Evolutionary conservation across 208 protist species (phyloP).

Genomic region (Acanthamoeba castellanii): DNA sequence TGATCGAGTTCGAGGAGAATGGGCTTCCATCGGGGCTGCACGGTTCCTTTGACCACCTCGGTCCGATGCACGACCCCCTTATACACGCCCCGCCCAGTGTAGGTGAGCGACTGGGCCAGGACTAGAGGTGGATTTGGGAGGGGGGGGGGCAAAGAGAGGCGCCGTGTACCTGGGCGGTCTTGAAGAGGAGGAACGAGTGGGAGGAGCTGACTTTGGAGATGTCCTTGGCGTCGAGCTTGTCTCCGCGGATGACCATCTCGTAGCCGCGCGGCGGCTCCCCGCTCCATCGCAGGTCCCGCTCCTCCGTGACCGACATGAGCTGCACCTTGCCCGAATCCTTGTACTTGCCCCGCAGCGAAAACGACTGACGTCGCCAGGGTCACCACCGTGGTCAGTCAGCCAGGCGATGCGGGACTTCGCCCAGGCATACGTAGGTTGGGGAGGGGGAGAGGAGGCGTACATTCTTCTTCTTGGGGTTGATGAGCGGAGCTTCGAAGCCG

Average conservation of each 20-base stretch:
- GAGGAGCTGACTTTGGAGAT: constrained; percentile 34
- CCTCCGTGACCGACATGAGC: not conserved
- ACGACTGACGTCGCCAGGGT: not conserved
- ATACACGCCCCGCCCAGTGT: not conserved
- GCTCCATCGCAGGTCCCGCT: constrained; percentile 8
- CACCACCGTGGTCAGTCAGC: not conserved
- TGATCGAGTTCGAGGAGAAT: constrained; percentile 9
- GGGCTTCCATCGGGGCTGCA: constrained; percentile 27
- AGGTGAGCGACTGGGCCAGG: not conserved
- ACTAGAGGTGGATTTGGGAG: not conserved
- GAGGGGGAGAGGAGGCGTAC: not conserved
- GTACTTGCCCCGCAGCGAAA: constrained; percentile 32
- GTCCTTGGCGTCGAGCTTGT: constrained; percentile 31
- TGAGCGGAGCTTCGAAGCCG: constrained; percentile 5
- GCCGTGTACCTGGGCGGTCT: not conserved
- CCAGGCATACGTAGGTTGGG: not conserved
- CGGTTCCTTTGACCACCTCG: constrained; percentile 12
- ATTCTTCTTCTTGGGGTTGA: constrained; percentile 39
- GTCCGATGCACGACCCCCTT: not conserved
- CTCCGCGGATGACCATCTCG: not conserved
- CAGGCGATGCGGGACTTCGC: not conserved
- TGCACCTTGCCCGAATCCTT: constrained; percentile 41
- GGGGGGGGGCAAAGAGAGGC: not conserved
- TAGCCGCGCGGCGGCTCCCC: not conserved
- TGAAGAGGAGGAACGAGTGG: constrained; percentile 27